phyloP scores from a whole-genome alignment of 306 rosid species.

The Begonia peltatifolia region DNA sequence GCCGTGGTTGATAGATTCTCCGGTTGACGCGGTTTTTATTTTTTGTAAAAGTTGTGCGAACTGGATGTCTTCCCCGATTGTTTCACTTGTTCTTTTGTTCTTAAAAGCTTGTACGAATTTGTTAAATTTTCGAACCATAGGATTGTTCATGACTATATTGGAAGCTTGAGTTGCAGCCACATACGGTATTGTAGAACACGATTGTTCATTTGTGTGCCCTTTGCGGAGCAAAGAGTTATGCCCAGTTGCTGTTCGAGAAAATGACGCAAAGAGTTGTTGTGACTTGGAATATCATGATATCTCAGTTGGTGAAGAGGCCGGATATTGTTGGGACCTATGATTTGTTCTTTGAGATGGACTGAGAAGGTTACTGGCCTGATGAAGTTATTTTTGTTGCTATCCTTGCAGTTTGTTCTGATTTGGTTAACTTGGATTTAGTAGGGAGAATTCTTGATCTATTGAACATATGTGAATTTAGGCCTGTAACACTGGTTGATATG shows the following conservation, averaged over 20 bases:
- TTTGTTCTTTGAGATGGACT: constrained; percentile 29
- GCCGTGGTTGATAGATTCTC: constrained; percentile 18
- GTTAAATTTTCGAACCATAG: constrained; percentile 22
- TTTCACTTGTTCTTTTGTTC: constrained; percentile 33
- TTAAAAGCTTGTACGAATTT: constrained; percentile 29
- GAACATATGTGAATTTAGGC: constrained; percentile 15
- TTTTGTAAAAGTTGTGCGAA: constrained; percentile 18
- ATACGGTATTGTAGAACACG: constrained; percentile 29
- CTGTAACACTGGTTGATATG: constrained; percentile 35
- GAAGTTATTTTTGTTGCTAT: constrained; percentile 34
- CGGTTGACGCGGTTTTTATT: constrained; percentile 18
- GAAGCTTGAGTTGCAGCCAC: constrained; percentile 30
- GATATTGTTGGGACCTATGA: constrained; percentile 24
- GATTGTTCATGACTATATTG: constrained; percentile 29
- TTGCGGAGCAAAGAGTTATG: constrained; percentile 22
- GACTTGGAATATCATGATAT: constrained; percentile 37
- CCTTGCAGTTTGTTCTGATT: constrained; percentile 40
- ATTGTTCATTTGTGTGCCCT: constrained; percentile 18
- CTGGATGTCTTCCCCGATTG: constrained; percentile 21
- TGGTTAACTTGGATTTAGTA: constrained; percentile 34
- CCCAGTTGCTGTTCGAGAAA: constrained; percentile 32
- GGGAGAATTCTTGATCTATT: constrained; percentile 32
- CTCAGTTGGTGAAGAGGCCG: constrained; percentile 23
- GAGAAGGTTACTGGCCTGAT: constrained; percentile 25
- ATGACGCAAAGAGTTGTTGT: constrained; percentile 33